Evolutionary conservation across 371 early-diverging fungal genomes (phyloP), one percentile per base, ranked within the genome.

Genomic region (Syncephalis plumigaleata): DNA sequence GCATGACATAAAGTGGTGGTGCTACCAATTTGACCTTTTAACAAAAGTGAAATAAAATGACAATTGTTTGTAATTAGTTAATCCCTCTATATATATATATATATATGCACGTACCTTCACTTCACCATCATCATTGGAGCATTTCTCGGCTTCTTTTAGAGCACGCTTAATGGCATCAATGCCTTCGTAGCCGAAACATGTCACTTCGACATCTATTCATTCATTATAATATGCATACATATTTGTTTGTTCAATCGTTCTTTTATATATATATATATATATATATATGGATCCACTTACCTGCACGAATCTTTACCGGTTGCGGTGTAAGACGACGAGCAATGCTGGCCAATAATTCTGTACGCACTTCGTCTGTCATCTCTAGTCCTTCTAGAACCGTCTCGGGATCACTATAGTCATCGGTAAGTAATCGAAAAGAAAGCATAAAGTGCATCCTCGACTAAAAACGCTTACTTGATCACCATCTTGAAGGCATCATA

Each of bases 401-500:
- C 13, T 87, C 87, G 5, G 89, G 77, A 46, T 96, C 88, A 59
- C 87, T 90, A 59, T 24, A 45, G 31, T 31, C 4, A 31, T 31
- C 31, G 11, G 11, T 9, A 40, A 7, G 24, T 9, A 4, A 15
- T 43, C 9, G 8, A 25, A n/a, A 25, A 31, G 40, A 39, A 49
- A 20, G 44, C 37, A 46, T n/a, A 22, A 18, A 21, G 0, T n/a
- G n/a, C 18, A 25, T 11, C 11, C 25, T n/a, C 16, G 24, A 3
- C 24, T 20, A 24, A 45, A 45, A 21, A 11, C 17, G 62, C 70
- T 61, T 75, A 88, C 87, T 70, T 73, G 55, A 91, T 76, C 25
- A 93, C 93, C 44, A 84, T 57, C 72, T 95, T 93, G 73, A 98
- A 98, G 3, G 90, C 91, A 66, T 95, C 89, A 53, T 83, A 92